Base-by-base conservation (phyloP, 306 rosid genomes). In the Rosa lucieae region DNA sequence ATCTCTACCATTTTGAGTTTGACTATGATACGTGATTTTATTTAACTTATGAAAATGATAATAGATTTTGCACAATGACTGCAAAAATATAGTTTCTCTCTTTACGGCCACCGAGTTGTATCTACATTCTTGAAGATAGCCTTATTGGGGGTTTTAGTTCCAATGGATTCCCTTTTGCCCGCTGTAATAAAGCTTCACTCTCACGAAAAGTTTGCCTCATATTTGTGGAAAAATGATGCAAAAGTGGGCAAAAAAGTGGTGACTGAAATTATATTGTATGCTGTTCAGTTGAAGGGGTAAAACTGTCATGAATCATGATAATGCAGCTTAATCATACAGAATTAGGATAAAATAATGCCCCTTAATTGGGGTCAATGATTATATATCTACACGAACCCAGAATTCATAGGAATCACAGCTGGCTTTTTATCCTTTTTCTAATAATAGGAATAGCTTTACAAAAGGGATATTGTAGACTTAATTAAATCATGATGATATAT, bases 161-260 rank as follows among this genome's bases (percentile, higher is more conserved):
- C 62, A 20, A 14, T 66, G 11, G 20, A 5, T 32, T 18, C 71
- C 23, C 56, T 35, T 35, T 2, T 8, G 5, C 67, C 15, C 5
- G 10, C 18, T 1, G 18, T 18, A 9, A 21, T 58, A n/a, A 62
- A 63, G 56, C 85, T 72, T 82, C 29, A 56, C 78, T 75, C 82
- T 63, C 76, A 78, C 81, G 85, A 43, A 79, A 85, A 78, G 81
- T 32, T 63, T 74, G 63, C 66, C 75, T 77, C 32, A 1, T 35
- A 3, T 5, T n/a, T n/a, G 12, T 43, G 52, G 8, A 69, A 21
- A 69, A 18, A 8, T 20, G 52, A 43, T 47, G 53, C 73, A 58
- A 21, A 69, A 44, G 17, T 21, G 53, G 73, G 37, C n/a, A 20
- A 18, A 6, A 53, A 18, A 53, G 61, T 55, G 61, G 61, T 55